phyloP scores from a whole-genome alignment of 768 basidiomycete genomes.

The Agaricus blazei region DNA sequence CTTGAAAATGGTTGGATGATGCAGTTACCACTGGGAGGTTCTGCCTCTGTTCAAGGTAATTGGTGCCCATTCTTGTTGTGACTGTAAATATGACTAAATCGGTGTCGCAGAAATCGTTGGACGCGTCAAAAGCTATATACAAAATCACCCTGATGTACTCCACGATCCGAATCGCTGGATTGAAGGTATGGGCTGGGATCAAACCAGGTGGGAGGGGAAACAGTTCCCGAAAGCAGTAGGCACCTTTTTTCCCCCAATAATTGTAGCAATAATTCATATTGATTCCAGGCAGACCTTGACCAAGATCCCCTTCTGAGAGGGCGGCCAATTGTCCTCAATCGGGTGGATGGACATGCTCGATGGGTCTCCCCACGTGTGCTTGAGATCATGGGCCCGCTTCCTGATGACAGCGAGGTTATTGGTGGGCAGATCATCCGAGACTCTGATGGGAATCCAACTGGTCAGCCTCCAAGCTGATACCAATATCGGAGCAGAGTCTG shows the following conservation, averaged over 20 bases:
- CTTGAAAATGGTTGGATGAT: constrained; percentile 68
- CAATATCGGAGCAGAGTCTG: neutral
- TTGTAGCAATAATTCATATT: neutral
- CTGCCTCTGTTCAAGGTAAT: constrained; percentile 56
- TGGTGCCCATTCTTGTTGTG: neutral
- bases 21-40: constrained; percentile 58
- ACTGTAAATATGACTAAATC: neutral
- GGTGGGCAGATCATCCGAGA: constrained; percentile 78
- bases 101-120: constrained; percentile 51
- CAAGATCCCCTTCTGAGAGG: constrained; percentile 60
- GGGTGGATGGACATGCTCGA: constrained; percentile 80
- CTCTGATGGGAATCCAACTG: constrained; percentile 59
- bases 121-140: constrained; percentile 54
- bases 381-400: constrained; percentile 55
- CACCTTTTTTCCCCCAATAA: neutral
- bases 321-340: constrained; percentile 65
- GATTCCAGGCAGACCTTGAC: constrained; percentile 63
- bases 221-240: constrained; percentile 71
- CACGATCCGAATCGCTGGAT: constrained; percentile 63
- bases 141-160: constrained; percentile 48
- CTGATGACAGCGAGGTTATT: constrained; percentile 42
- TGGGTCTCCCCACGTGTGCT: constrained; percentile 84
- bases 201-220: constrained; percentile 66
- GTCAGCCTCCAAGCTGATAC: constrained; percentile 23
- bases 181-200: constrained; percentile 91